Percentiles rank a stretch among this genome's conserved stretches.
Conservation (phyloP, 805 yeast species). For the Cyberlindnera galapagoensis region DNA sequence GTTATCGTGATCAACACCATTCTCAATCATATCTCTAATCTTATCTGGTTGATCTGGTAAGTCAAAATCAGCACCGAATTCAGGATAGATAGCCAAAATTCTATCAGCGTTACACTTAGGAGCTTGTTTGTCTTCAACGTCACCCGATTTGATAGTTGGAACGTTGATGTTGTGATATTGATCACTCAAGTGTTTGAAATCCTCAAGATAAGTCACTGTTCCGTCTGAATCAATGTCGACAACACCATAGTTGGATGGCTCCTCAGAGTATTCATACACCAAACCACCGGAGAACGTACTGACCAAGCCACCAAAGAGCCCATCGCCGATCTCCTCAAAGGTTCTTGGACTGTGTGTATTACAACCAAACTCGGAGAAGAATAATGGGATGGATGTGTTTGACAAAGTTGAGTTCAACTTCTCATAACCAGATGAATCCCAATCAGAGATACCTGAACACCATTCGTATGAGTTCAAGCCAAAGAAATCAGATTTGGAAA, state of each 20-base stretch:
- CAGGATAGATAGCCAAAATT: conserved; percentile 31
- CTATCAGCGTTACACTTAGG: conserved; percentile 34
- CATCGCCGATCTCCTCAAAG: conserved; percentile 70
- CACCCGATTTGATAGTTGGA: conserved; percentile 32
- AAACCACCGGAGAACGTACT: conserved; percentile 79
- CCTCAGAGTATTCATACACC: conserved; percentile 86
- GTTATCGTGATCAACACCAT: conserved; percentile 42
- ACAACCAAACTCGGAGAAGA: conserved; percentile 81
- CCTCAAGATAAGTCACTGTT: conserved; percentile 35
- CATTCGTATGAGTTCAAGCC: conserved; percentile 94
- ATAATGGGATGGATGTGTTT: conserved; percentile 58
- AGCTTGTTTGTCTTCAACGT: conserved; percentile 26
- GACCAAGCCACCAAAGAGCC: conserved; percentile 61
- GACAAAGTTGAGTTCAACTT: conserved; percentile 48
- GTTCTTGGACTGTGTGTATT: conserved; percentile 72
- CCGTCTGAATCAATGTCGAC: conserved; percentile 45
- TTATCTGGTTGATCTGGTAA: conserved; percentile 44
- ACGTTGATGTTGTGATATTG: conserved; percentile 33
- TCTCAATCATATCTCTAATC: conserved; percentile 34
- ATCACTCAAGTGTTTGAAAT: conserved; percentile 42
- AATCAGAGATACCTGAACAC: conserved; percentile 76
- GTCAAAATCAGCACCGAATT: conserved; percentile 40
- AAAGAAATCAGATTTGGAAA: conserved; percentile 78
- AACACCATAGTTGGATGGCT: conserved; percentile 72
- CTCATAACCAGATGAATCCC: conserved; percentile 65